Conservation (phyloP, 1,139 yeast species). For the Geotrichum citri-aurantii region DNA sequence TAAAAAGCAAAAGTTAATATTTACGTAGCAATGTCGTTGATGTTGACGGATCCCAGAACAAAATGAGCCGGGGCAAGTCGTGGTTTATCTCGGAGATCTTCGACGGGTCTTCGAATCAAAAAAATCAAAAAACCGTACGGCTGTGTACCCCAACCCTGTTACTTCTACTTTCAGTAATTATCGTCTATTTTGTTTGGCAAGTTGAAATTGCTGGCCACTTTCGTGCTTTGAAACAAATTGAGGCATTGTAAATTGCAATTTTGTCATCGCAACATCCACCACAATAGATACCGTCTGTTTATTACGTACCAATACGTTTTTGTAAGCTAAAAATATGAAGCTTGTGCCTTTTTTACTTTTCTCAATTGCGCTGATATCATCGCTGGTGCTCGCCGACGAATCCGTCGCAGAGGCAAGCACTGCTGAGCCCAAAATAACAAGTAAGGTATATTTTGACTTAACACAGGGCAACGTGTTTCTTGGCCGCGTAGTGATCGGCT, state of each 20-base stretch:
- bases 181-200: not conserved
- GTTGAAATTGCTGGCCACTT: not conserved
- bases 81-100: not conserved
- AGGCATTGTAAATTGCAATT: not conserved
- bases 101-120: not conserved
- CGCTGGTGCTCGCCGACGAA: not conserved
- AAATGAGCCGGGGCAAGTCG: not conserved
- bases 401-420: not conserved
- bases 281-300: not conserved
- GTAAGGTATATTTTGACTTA: constrained; percentile 80
- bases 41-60: not conserved
- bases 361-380: not conserved
- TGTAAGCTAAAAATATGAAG: not conserved
- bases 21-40: constrained; percentile 19
- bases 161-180: not conserved
- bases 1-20: not conserved
- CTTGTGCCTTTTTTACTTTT: not conserved
- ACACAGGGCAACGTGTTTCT: constrained; percentile 69
- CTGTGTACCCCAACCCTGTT: not conserved
- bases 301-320: not conserved
- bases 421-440: constrained; percentile 45
- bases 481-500: constrained; percentile 74
- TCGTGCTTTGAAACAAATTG: not conserved
- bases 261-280: not conserved
- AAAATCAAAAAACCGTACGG: not conserved